Percentiles rank a stretch among this genome's conserved stretches.
Evolutionary conservation across 1,284 basidiomycete genomes (phyloP).

Genomic region (Ganoderma lingzhi): DNA sequence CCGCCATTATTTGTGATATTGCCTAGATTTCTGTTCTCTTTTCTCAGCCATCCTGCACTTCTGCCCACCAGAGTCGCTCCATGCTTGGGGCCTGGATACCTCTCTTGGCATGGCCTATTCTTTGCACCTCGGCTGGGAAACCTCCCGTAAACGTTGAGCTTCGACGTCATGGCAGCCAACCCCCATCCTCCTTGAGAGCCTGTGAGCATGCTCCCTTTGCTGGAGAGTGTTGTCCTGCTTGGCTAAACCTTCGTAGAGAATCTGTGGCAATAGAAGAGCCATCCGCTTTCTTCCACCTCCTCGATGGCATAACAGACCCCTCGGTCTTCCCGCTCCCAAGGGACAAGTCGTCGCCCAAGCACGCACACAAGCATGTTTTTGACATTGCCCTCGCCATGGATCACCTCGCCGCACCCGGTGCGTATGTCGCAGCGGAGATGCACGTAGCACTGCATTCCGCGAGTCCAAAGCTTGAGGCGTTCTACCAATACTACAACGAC

Average conservation of each 20-base stretch:
- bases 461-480: constrained; percentile 77
- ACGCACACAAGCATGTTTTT: constrained; percentile 62
- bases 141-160: constrained; percentile 84
- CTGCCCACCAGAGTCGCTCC: neutral
- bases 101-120: constrained; percentile 27
- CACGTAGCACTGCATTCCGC: constrained; percentile 74
- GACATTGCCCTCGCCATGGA: constrained; percentile 56
- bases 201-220: constrained; percentile 59
- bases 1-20: neutral
- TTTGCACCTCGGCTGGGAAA: constrained; percentile 21
- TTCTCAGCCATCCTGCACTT: neutral
- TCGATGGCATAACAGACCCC: constrained; percentile 69
- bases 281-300: constrained; percentile 71
- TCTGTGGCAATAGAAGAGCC: constrained; percentile 70
- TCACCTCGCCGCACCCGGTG: constrained; percentile 56
- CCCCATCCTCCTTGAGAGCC: constrained; percentile 79
- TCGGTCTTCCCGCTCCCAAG: constrained; percentile 45
- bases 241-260: constrained; percentile 53
- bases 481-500: constrained; percentile 69
- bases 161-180: constrained; percentile 84
- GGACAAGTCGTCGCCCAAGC: constrained; percentile 52
- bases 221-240: neutral
- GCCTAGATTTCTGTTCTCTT: neutral
- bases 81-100: constrained; percentile 26
- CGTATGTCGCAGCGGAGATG: constrained; percentile 63